Base-by-base conservation (phyloP, 306 rosid species). In the Alnus glutinosa region DNA sequence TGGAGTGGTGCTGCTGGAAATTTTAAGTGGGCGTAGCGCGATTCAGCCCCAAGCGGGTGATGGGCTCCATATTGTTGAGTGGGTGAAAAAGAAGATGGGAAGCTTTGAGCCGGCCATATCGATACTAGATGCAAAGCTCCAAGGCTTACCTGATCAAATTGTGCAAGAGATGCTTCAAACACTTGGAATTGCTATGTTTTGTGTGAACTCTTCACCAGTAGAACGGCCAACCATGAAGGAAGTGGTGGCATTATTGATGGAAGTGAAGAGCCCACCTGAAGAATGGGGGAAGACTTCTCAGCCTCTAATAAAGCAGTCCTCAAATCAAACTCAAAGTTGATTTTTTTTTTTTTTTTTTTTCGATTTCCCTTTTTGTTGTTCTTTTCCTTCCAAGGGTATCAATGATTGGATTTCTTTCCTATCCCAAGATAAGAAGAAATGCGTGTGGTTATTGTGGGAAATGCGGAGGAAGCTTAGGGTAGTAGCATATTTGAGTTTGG, bases 151-250 rank as follows among this genome's bases (percentile, higher is more conserved):
- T 7, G 98, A 96, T 84, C 99, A 96, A 87, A 79, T 93, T 89
- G 94, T 96, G 54, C 99, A 96, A 83, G 99, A 96, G 89, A 96
- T 96, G 98, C 97, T 93, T 74, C 99, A 96, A 84, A 90, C 99
- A 76, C 98, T 96, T 6, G 99, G 99, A 28, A 93, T 96, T 64
- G 99, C 99, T 23, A 96, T 93, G 97, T 96, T 96, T 71, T 96
- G 99, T 67, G 99, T 96, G 50, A 93, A 96, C 83, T 87, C 99
- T 66, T 91, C 98, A 0, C 99, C 99, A 0, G 75, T 77, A 0
- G 99, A 96, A 73, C 84, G 99, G 42, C 98, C 99, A 0, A 91
- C 98, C 6, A 96, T 96, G 99, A 96, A 91, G 91, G 99, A 96
- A 85, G 99, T 96, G 79, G 93, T 93, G 79, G 92, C 99, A 63